These are phyloP conservation scores for barley (Hordeum vulgare) DNA, from an alignment of 176 grass and related monocot genomes.

Conservation along the genomic window MorexV3_pseudomolecules_assembly NC_058520.1:553302778-553303277, in stretches of 20 bases:
- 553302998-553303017: conserved; percentile 87
- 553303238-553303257: not conserved
- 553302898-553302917: conserved; percentile 77
- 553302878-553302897: conserved; percentile 86
- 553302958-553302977: not conserved
- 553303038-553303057: conserved; percentile 78
- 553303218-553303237: no score
- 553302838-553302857: conserved; percentile 38
- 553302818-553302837: not conserved
- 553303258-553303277: not conserved
- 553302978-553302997: conserved; percentile 14
- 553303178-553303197: not conserved
- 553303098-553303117: conserved; percentile 56
- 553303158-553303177: not conserved
- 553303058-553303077: conserved; percentile 60
- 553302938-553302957: not conserved
- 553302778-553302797: not conserved
- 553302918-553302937: conserved; percentile 34
- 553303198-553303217: no score
- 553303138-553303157: not conserved
- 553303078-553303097: conserved; percentile 67
- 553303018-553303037: conserved; percentile 65
- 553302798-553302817: not conserved
- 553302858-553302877: conserved; percentile 67
- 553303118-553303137: not conserved